These are phyloP conservation scores for Penicillium aurantiogriseum DNA, from an alignment of 2,329 filamentous ascomycete species.

Conservation along the genomic window DNA sequence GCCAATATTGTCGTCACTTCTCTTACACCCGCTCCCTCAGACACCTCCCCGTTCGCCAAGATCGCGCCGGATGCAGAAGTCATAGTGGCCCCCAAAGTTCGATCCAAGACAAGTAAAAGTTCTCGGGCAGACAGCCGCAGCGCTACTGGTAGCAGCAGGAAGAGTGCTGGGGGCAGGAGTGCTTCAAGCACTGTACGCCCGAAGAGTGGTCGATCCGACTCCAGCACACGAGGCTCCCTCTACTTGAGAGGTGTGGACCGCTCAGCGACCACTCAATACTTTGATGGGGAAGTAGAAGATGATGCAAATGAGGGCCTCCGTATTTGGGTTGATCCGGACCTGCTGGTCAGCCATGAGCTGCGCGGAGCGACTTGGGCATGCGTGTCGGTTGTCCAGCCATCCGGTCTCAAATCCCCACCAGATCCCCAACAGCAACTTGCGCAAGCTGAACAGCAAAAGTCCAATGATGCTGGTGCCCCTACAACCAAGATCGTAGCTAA, in stretches of 20 bases:
- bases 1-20: conserved; percentile 86
- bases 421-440: conserved; percentile 67
- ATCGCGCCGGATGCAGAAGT: conserved; percentile 93
- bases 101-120: conserved; percentile 65
- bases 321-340: conserved; percentile 81
- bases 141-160: conserved; percentile 74
- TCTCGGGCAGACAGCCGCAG: conserved; percentile 73
- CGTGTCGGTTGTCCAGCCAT: conserved; percentile 84
- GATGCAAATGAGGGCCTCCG: conserved; percentile 61
- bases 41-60: conserved; percentile 77
- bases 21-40: conserved; percentile 69
- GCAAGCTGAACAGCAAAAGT: conserved; percentile 62
- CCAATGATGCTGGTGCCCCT: conserved; percentile 55
- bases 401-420: conserved; percentile 67
- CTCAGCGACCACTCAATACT: conserved; percentile 68
- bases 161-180: conserved; percentile 68
- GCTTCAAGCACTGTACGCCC: conserved; percentile 67
- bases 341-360: conserved; percentile 69
- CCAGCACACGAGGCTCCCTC: conserved; percentile 53
- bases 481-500: conserved; percentile 72
- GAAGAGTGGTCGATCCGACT: conserved; percentile 61
- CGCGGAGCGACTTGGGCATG: conserved; percentile 73
- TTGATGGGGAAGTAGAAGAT: conserved; percentile 64
- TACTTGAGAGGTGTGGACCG: conserved; percentile 81
- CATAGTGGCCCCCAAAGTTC: conserved; percentile 90